Evolutionary conservation across 805 yeast species (phyloP).

Genomic region (Blastobotrys americana): DNA sequence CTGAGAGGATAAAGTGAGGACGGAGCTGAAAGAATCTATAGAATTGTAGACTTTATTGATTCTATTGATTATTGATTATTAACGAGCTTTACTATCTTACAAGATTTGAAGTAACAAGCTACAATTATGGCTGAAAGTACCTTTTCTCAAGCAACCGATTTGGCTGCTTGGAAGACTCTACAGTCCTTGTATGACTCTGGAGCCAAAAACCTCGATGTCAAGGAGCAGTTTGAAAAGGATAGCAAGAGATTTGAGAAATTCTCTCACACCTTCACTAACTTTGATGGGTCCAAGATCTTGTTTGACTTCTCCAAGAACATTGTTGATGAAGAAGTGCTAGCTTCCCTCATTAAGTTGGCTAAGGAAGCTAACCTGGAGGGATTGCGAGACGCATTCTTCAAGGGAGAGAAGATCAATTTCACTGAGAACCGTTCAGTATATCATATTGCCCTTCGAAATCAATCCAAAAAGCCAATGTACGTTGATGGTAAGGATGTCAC

Average conservation of each 20-base stretch:
- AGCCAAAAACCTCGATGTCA: slow-evolving; percentile 67
- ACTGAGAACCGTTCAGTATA: slow-evolving; percentile 92
- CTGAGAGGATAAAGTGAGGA: too few relatives aligned
- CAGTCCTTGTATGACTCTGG: slow-evolving; percentile 59
- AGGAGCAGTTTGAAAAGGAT: slow-evolving; percentile 71
- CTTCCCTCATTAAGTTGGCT: slow-evolving; percentile 67
- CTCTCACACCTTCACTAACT: slow-evolving; percentile 73
- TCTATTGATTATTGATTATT: slow-evolving; percentile 1
- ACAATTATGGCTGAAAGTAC: slow-evolving; percentile 35
- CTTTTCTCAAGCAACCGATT: slow-evolving; percentile 59
- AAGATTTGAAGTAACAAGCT: too few relatives aligned
- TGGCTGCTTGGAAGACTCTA: slow-evolving; percentile 79
- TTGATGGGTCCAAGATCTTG: slow-evolving; percentile 78
- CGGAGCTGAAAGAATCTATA: not conserved
- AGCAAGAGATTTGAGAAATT: slow-evolving; percentile 66
- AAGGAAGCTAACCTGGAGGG: slow-evolving; percentile 81
- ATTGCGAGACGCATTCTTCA: slow-evolving; percentile 85
- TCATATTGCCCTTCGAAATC: slow-evolving; percentile 95
- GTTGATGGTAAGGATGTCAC: slow-evolving; percentile 89
- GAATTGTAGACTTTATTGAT: not conserved
- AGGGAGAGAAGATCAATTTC: slow-evolving; percentile 87
- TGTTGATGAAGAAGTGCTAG: slow-evolving; percentile 74
- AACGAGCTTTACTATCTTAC: slow-evolving; percentile 3
- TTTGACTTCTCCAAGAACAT: slow-evolving; percentile 95
- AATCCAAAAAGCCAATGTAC: slow-evolving; percentile 70